Conservation (phyloP, 2,329 filamentous ascomycete genomes). For the Apiospora pterosperma region DNA sequence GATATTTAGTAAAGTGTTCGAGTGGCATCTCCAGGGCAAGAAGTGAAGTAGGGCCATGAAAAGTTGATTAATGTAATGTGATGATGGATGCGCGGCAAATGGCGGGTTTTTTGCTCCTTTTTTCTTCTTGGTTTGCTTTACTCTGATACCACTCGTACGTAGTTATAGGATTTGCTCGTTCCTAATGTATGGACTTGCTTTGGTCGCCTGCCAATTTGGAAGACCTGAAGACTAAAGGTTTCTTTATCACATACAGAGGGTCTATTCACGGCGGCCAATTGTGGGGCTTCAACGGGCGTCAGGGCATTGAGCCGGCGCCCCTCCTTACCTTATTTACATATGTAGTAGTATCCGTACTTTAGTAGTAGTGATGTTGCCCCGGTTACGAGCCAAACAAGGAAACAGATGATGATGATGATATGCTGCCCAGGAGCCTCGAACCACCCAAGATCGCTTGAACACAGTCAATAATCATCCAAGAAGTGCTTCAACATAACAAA, state of each 20-base stretch:
- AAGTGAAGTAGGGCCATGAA: slow-evolving; percentile 18
- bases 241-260: neutral
- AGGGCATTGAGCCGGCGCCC: neutral
- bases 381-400: slow-evolving; percentile 2
- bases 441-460: neutral
- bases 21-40: slow-evolving; percentile 67
- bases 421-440: neutral
- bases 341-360: no score
- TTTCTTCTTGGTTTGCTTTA: neutral
- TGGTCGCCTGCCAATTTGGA: neutral
- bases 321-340: no score
- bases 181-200: no score
- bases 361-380: neutral
- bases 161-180: neutral
- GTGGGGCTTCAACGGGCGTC: neutral
- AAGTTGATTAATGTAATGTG: neutral
- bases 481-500: neutral
- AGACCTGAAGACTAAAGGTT: neutral
- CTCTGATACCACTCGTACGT: neutral
- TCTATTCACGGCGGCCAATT: neutral
- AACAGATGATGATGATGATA: neutral
- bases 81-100: neutral
- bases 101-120: no score
- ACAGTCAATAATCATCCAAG: neutral
- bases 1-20: slow-evolving; percentile 73